phyloP scores from a whole-genome alignment of 371 early-diverging fungal species.

The Rhizopus arrhizus region DNA sequence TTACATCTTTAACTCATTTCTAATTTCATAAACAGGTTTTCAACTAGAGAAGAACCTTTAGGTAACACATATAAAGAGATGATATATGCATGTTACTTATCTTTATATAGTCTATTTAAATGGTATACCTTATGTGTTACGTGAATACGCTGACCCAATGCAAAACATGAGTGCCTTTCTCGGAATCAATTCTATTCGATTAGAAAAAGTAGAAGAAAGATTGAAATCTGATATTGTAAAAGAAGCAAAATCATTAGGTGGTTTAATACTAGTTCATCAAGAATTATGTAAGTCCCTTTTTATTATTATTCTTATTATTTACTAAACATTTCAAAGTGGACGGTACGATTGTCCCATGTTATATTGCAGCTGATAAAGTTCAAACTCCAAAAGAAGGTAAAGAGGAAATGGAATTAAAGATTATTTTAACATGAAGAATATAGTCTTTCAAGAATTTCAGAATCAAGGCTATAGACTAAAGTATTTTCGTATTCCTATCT shows the following conservation, averaged over 20 bases:
- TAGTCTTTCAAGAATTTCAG: conserved; percentile 57
- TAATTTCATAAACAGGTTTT: conserved; percentile 54
- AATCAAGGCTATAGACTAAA: conserved; percentile 51
- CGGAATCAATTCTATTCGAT: conserved; percentile 66
- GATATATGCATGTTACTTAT: background rate
- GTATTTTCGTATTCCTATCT: conserved; percentile 69
- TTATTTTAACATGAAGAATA: background rate
- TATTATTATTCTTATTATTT: background rate
- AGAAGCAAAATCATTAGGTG: conserved; percentile 56
- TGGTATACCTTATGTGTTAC: conserved; percentile 70
- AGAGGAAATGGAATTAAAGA: background rate
- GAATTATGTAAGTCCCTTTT: conserved; percentile 50
- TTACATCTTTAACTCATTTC: background rate
- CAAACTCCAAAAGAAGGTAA: conserved; percentile 66
- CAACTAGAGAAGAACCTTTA: conserved; percentile 76
- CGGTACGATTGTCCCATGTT: conserved; percentile 64
- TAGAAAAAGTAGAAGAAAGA: conserved; percentile 73
- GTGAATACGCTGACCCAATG: conserved; percentile 63
- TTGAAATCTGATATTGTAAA: conserved; percentile 69
- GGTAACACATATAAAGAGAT: conserved; percentile 23
- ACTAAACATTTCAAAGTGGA: conserved; percentile 35
- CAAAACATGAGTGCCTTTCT: conserved; percentile 68
- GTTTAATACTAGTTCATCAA: conserved; percentile 71
- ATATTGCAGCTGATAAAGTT: conserved; percentile 64
- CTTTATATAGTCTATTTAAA: conserved; percentile 54